These are phyloP conservation scores for Calendula officinalis DNA, from an alignment of 129 eudicot species.

Conservation along the genomic window DNA sequence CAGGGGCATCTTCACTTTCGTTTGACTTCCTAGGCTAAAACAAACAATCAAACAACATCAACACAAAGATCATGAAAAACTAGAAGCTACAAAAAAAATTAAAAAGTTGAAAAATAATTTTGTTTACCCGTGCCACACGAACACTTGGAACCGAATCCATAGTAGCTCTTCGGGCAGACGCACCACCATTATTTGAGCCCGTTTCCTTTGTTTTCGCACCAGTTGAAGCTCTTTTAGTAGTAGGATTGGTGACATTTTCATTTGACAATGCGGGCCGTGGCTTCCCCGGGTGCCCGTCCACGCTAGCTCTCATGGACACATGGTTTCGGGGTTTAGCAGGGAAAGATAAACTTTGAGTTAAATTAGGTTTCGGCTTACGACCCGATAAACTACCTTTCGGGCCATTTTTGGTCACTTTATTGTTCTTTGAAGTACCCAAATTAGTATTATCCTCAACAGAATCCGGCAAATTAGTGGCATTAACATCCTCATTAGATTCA, in stretches of 20 bases:
- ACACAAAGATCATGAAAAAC: neutral
- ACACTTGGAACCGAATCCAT: slow-evolving; percentile 35
- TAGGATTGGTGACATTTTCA: slow-evolving; percentile 34
- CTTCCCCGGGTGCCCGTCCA: slow-evolving; percentile 55
- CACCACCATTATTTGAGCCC: slow-evolving; percentile 10
- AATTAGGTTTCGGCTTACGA: slow-evolving; percentile 41
- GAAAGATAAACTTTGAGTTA: slow-evolving; percentile 65
- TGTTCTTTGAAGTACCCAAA: slow-evolving; percentile 42
- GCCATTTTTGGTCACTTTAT: slow-evolving; percentile 36
- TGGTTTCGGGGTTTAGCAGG: slow-evolving; percentile 50
- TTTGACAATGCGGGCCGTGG: slow-evolving; percentile 37
- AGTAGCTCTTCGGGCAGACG: slow-evolving; percentile 30
- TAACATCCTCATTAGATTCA: slow-evolving; percentile 39
- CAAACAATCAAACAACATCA: slow-evolving; percentile 23
- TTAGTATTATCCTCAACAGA: slow-evolving; percentile 18
- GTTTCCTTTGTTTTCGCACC: slow-evolving; percentile 48
- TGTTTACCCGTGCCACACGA: slow-evolving; percentile 47
- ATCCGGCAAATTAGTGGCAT: slow-evolving; percentile 33
- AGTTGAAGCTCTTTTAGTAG: slow-evolving; percentile 39
- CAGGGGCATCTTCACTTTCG: slow-evolving; percentile 37
- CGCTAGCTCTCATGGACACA: slow-evolving; percentile 50
- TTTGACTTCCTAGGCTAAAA: slow-evolving; percentile 51
- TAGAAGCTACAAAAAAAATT: slow-evolving; percentile 11
- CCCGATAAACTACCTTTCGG: slow-evolving; percentile 31
- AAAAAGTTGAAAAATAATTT: no score